Evolutionary conservation across 140 eudicot species (phyloP).

Genomic region (Bidens hawaiensis): DNA sequence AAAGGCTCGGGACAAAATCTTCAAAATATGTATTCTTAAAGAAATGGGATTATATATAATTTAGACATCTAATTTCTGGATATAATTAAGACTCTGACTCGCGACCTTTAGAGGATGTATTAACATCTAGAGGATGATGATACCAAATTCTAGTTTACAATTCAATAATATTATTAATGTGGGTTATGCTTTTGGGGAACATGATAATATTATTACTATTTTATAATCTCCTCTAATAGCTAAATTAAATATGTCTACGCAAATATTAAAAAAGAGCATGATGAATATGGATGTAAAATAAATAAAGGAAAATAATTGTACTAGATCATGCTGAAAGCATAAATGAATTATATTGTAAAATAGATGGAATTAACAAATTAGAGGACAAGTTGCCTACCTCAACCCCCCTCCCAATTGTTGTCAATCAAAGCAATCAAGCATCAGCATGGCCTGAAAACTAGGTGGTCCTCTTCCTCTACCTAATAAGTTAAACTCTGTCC

Average conservation of each 20-base stretch:
- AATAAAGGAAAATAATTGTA: slow-evolving; percentile 19
- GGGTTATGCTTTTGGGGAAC: slow-evolving; percentile 24
- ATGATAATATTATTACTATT: slow-evolving; percentile 8
- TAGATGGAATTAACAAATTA: slow-evolving; percentile 9
- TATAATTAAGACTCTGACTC: not conserved
- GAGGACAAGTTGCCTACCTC: slow-evolving; percentile 26
- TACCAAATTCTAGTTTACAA: slow-evolving; percentile 20
- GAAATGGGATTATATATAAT: not conserved
- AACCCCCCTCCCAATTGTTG: slow-evolving; percentile 20
- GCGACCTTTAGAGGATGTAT: slow-evolving; percentile 1
- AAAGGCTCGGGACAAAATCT: not conserved
- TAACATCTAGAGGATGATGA: slow-evolving; percentile 12
- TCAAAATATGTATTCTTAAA: not conserved
- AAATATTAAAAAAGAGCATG: not conserved
- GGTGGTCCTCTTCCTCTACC: slow-evolving; percentile 49
- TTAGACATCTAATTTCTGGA: slow-evolving; percentile 3
- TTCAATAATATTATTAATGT: slow-evolving; percentile 11
- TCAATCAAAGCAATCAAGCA: slow-evolving; percentile 43
- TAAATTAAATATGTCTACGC: not conserved
- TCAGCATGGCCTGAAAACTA: slow-evolving; percentile 55
- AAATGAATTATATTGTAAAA: slow-evolving; percentile 16
- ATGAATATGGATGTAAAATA: slow-evolving; percentile 3
- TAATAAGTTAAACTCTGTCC: slow-evolving; percentile 44
- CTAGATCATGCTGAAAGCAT: slow-evolving; percentile 8
- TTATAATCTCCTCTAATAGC: slow-evolving; percentile 10